These are phyloP conservation scores for Suillus tomentosus DNA, from an alignment of 768 basidiomycete genomes.

Conservation along the genomic window DNA sequence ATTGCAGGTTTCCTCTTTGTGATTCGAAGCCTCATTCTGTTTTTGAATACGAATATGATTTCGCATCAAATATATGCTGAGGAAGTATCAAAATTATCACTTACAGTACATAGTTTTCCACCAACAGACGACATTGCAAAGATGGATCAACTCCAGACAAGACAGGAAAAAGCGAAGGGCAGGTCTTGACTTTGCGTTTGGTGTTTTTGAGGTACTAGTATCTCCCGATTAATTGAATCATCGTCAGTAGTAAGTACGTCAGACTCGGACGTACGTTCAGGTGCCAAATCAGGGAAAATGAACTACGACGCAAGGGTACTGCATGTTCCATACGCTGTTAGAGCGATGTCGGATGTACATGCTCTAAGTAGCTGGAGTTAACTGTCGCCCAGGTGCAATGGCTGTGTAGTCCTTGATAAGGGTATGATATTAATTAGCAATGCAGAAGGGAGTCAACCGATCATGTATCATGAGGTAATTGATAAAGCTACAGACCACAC, in stretches of 20 bases:
- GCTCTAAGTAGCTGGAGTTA: not conserved
- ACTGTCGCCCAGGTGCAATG: not conserved
- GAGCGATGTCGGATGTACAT: not conserved
- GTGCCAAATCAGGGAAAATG: not conserved
- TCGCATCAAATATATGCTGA: not conserved
- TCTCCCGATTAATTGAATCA: not conserved
- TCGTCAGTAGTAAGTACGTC: too few relatives aligned
- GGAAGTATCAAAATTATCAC: not conserved
- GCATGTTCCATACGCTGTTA: not conserved
- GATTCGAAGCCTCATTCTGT: not conserved
- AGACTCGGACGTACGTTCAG: not conserved
- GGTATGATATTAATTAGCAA: too few relatives aligned
- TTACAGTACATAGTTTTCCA: not conserved
- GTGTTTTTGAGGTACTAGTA: not conserved
- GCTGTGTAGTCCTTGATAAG: not conserved
- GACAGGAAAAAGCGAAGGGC: not conserved
- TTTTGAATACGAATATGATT: not conserved
- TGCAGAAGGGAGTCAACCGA: too few relatives aligned
- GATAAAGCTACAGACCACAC: too few relatives aligned
- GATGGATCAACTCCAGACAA: not conserved
- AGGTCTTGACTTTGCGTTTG: not conserved
- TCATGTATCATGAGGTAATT: not conserved
- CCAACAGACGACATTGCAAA: not conserved
- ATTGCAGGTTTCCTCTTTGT: slow-evolving; percentile 13
- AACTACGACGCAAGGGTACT: not conserved